Base-by-base conservation (phyloP, 2,329 filamentous ascomycete genomes). In the Colletotrichum agaves region DNA sequence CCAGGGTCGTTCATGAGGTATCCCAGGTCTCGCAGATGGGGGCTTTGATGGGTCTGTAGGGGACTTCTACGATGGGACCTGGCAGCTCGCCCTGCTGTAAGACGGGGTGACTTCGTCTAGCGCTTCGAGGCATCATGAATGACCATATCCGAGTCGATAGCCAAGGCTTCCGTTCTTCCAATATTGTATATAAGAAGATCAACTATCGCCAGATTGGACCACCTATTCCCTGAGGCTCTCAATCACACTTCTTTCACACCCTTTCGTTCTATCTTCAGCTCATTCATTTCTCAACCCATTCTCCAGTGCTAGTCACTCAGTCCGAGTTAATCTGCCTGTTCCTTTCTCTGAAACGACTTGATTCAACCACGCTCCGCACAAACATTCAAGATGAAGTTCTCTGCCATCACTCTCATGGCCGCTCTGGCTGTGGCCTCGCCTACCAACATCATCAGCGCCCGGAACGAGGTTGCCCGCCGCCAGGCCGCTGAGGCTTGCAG, bases 401-500 rank as follows among this genome's bases (percentile, higher is more conserved):
- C 49, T 15, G 61, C 69, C 6, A 41, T 70, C 23, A 41, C 61
- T 6, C 43, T 70, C 23, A 50, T 70, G 52, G 66, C 69, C 23
- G 67, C 66, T 15, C 27, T 70, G 47, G 66, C 66, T 2, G 58
- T 37, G n/a, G 69, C 69, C 37, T 61, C 52, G n/a, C 69, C 69
- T 11, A 53, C 53, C 65, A 65, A 60, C 19, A 68, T 43, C 23
- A 46, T 65, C 35, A 65, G n/a, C 47, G 62, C 66, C 15, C 66
- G 61, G 61, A 59, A 60, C 58, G 62, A 65, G 39, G 46, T 70
- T n/a, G 61, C 66, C 6, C 58, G 58, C 15, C 58, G 69, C 46
- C 69, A 70, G 69, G 69, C 69, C 35, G 52, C 52, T 23, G 58
- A 62, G 41, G 61, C 60, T 21, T 77, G 75, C 67, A 71, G 55